Base-by-base conservation (phyloP, 1,284 basidiomycete species). In the Quambalaria eucalypti region DNA sequence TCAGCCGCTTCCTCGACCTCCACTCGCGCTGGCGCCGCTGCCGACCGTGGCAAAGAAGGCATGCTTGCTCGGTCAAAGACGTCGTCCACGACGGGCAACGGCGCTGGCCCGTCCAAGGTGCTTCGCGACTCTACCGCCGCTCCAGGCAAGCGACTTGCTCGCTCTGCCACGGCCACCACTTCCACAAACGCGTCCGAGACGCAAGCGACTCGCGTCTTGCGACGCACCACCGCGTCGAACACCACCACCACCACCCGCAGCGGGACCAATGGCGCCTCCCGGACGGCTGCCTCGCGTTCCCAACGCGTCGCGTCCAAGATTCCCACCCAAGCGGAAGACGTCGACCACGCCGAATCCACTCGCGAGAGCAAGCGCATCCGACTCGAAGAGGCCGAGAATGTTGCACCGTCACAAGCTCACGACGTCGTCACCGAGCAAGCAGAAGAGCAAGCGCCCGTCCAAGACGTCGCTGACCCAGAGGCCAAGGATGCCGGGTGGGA, bases 401-500 rank as follows among this genome's bases (percentile, higher is more conserved):
- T 55, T 47, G 70, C 70, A 6, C n/a, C n/a, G n/a, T n/a, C n/a
- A n/a, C 66, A 72, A 54, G 56, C 66, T 28, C 28, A n/a, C 5
- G 6, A 5, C 10, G 23, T 21, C 28, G 29, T 6, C 21, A n/a
- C 12, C 16, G 19, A 30, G 19, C 21, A 36, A 4, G 48, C 10
- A 2, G 28, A 30, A 19, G 40, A 39, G n/a, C 25, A 28, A 6
- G 23, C 47, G 8, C 25, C 7, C n/a, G 8, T 30, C 19, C 31
- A 28, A 3, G 52, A 55, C 12, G 46, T 33, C 9, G 38, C 33
- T 14, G 40, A 4, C 2, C 19, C 33, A 8, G 40, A 38, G 33
- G 61, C 71, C 50, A 81, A 81, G 69, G 81, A 81, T 64, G 74
- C 77, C 25, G 81, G 80, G 0, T 82, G 81, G 90, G 86, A 87